Percentiles rank a stretch among this genome's conserved stretches.
These are phyloP conservation scores for Calonectria henricotiae DNA, from an alignment of 2,329 filamentous ascomycete genomes.

Conservation along the genomic window DNA sequence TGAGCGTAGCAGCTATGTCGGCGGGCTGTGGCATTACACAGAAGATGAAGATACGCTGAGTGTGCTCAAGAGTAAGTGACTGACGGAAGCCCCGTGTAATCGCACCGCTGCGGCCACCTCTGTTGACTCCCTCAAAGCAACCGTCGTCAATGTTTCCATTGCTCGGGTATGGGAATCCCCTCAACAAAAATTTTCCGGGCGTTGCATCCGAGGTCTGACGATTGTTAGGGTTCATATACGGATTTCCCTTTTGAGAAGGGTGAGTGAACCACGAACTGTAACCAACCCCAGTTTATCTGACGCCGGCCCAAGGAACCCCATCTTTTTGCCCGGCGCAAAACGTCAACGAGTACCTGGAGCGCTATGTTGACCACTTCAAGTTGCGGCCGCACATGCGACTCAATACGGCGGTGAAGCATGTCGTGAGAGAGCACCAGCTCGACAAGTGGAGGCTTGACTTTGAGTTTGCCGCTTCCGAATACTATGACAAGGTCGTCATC, in stretches of 20 bases:
- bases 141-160: conserved; percentile 51
- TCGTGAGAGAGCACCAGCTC: conserved; percentile 39
- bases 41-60: conserved; percentile 56
- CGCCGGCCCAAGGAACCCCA: conserved; percentile 37
- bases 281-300: conserved; percentile 30
- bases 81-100: neutral
- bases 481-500: conserved; percentile 61
- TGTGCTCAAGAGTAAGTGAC: conserved; percentile 56
- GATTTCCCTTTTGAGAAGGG: conserved; percentile 58
- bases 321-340: conserved; percentile 49
- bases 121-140: conserved; percentile 41
- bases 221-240: conserved; percentile 56
- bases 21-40: conserved; percentile 63
- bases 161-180: conserved; percentile 40
- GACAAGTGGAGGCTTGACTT: conserved; percentile 55
- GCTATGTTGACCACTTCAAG: conserved; percentile 57
- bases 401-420: conserved; percentile 46
- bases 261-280: conserved; percentile 33
- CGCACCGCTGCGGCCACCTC: neutral
- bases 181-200: neutral
- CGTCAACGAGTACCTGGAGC: conserved; percentile 57
- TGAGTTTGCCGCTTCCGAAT: conserved; percentile 41
- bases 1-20: conserved; percentile 60
- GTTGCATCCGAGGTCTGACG: conserved; percentile 29
- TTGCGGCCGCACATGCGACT: conserved; percentile 53